Base-by-base conservation (phyloP, 2,329 filamentous ascomycete genomes). In the Biscogniauxia mediterranea region DNA sequence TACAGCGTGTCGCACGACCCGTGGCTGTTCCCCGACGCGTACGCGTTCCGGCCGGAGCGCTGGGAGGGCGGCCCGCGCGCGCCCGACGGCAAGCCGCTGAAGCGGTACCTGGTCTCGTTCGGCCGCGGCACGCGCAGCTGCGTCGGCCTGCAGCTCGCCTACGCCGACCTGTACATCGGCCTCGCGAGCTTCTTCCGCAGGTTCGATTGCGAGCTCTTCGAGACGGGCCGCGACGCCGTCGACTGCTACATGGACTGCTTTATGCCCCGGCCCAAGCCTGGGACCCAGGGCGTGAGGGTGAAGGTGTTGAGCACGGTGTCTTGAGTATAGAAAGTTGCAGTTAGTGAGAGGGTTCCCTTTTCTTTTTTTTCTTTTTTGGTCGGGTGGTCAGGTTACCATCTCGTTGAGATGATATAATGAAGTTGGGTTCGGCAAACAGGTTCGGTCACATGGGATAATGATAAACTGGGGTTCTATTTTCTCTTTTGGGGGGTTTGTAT, bases 191-290 rank as follows among this genome's bases (percentile, higher is more conserved):
- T 73, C 13, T 62, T 70, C 28, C 57, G 56, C 13, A 65, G 69
- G 2, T 69, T 69, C 25, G 61, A 67, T 21, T 69, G 71, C 56
- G 66, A 71, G 56, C 59, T 72, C 28, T 71, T 62, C 55, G 70
- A 72, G 56, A 73, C 73, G 15, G 64, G 55, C 19, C 15, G 46
- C 17, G 52, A 52, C 4, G 71, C 70, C 59, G 66, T 70, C 5
- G 60, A 65, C 32, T 61, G 64, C 54, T 61, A 42, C 1, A 59
- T 64, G 20, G 66, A 62, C 4, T 67, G 59, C 49, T 53, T 68
- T 7, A 61, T 66, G 23, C 62, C 65, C 5, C 60, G 61, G n/a
- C 54, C 65, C 2, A 64, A 61, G 50, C 53, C 38, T 52, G 63
- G 62, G 17, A 57, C 60, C 1, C 61, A 68, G 56, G 61, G 66